These are phyloP conservation scores for Breviolum minutum DNA, from an alignment of 73 alveolate genomes.

Conservation along the genomic window DNA sequence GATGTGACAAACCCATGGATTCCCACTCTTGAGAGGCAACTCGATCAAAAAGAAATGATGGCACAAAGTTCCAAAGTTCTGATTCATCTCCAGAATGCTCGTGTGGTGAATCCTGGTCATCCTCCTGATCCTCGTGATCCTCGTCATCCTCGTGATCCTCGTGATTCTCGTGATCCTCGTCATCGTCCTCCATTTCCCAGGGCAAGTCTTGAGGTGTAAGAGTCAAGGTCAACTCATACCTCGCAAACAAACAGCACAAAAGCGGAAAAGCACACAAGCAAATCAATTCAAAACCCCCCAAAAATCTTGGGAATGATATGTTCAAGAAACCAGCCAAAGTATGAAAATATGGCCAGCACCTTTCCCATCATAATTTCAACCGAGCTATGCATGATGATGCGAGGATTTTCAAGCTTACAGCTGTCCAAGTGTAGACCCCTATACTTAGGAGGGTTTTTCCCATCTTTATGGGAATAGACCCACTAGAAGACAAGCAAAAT, in stretches of 20 bases:
- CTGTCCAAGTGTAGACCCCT: too few relatives aligned
- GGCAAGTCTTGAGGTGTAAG: slow-evolving; percentile 11
- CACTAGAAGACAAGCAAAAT: too few relatives aligned
- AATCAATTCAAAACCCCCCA: background rate
- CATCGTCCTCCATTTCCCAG: background rate
- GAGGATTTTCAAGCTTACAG: too few relatives aligned
- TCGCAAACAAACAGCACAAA: too few relatives aligned
- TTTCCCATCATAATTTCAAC: too few relatives aligned
- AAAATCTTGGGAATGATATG: background rate
- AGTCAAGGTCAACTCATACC: slow-evolving; percentile 33
- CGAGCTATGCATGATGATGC: too few relatives aligned
- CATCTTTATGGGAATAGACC: too few relatives aligned
- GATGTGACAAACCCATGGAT: background rate
- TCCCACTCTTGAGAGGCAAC: slow-evolving; percentile 28
- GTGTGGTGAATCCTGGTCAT: background rate
- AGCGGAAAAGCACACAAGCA: background rate
- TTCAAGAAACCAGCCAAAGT: background rate
- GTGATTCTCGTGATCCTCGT: background rate
- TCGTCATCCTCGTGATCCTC: background rate
- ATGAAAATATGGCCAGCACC: background rate
- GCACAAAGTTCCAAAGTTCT: background rate
- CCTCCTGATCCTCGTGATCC: background rate
- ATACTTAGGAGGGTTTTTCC: too few relatives aligned
- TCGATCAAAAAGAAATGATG: slow-evolving; percentile 36
- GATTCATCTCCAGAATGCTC: background rate